These are phyloP conservation scores for Termitomyces sp. DNA, from an alignment of 768 basidiomycete genomes.

Conservation along the genomic window DNA sequence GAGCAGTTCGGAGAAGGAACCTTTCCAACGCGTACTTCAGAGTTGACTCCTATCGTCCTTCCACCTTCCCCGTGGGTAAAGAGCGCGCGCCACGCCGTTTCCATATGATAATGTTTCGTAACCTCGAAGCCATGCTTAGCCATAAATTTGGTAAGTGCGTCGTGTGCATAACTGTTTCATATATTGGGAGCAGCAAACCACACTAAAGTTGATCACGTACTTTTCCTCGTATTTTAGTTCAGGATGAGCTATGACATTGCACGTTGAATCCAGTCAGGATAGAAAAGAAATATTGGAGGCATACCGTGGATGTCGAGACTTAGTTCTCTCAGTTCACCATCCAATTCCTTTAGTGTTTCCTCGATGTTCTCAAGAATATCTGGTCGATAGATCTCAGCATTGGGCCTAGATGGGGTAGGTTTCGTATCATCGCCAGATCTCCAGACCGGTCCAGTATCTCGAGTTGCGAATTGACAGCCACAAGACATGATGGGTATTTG, in stretches of 20 bases:
- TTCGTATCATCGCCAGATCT: conserved; percentile 32
- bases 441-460: conserved; percentile 32
- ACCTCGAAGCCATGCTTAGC: conserved; percentile 62
- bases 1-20: background rate
- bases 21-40: conserved; percentile 49
- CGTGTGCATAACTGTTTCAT: conserved; percentile 59
- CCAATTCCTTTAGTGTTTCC: conserved; percentile 46
- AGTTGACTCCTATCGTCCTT: conserved; percentile 73
- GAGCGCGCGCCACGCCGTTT: conserved; percentile 75
- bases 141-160: conserved; percentile 67
- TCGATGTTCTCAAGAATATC: conserved; percentile 65
- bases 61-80: conserved; percentile 66
- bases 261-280: background rate
- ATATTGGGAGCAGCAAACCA: background rate
- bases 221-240: conserved; percentile 67
- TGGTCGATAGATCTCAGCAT: conserved; percentile 41
- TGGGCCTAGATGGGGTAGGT: conserved; percentile 29
- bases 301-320: conserved; percentile 74
- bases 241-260: conserved; percentile 49
- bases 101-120: conserved; percentile 53
- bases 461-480: conserved; percentile 11
- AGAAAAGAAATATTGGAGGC: conserved; percentile 8
- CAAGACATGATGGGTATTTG: no score
- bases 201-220: conserved; percentile 30
- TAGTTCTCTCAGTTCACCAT: conserved; percentile 50